phyloP scores from a whole-genome alignment of 2,329 filamentous ascomycete species.

The Epichloe coenophiala region DNA sequence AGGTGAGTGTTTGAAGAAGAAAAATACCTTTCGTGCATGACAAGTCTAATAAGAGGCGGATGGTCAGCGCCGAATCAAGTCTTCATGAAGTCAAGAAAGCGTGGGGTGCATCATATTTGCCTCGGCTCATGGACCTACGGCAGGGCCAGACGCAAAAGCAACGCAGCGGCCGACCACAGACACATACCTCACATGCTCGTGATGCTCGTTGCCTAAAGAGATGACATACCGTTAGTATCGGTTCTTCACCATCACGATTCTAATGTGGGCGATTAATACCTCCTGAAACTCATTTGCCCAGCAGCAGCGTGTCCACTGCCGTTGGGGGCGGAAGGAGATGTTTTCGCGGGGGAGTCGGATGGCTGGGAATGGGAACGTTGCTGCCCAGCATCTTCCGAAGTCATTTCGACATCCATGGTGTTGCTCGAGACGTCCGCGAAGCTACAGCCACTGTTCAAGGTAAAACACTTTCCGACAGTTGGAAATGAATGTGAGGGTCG shows the following conservation, averaged over 20 bases:
- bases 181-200: slow-evolving; percentile 80
- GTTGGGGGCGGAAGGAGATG: slow-evolving; percentile 17
- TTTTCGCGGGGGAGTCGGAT: slow-evolving; percentile 14
- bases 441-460: not conserved
- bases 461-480: not conserved
- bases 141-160: slow-evolving; percentile 12
- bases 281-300: slow-evolving; percentile 31
- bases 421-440: not conserved
- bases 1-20: slow-evolving; percentile 4
- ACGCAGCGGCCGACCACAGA: slow-evolving; percentile 10
- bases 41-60: slow-evolving; percentile 52
- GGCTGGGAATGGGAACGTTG: slow-evolving; percentile 11
- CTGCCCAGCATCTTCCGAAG: slow-evolving; percentile 20
- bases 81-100: slow-evolving; percentile 15
- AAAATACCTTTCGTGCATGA: slow-evolving; percentile 80
- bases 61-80: slow-evolving; percentile 12
- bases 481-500: not conserved
- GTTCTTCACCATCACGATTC: not conserved
- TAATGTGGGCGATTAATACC: slow-evolving; percentile 17
- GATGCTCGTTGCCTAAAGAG: slow-evolving; percentile 73
- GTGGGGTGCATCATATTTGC: slow-evolving; percentile 21
- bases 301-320: slow-evolving; percentile 17
- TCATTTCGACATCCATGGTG: slow-evolving; percentile 31
- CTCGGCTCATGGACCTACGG: slow-evolving; percentile 31
- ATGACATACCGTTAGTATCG: slow-evolving; percentile 13